phyloP scores from a whole-genome alignment of 192 early-diverging fungal genomes.

The Coemansia erecta region DNA sequence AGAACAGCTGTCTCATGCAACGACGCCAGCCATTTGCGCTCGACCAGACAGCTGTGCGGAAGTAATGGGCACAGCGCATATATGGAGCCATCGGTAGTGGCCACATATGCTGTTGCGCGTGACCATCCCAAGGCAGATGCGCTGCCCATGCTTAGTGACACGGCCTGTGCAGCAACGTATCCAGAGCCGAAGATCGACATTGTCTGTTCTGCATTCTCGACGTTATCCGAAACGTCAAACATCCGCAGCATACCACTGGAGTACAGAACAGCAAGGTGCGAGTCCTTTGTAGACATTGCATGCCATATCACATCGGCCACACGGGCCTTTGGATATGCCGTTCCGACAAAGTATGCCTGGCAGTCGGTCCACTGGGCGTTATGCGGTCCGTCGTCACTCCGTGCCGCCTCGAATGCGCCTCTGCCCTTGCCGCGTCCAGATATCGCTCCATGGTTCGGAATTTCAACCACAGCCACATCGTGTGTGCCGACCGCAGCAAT shows the following conservation, averaged over 20 bases:
- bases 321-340: constrained; percentile 2
- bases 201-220: constrained; percentile 66
- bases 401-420: constrained; percentile 38
- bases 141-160: constrained; percentile 53
- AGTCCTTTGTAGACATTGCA: constrained; percentile 64
- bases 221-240: constrained; percentile 64
- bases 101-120: constrained; percentile 65
- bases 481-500: constrained; percentile 61
- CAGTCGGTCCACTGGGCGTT: constrained; percentile 33
- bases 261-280: constrained; percentile 70
- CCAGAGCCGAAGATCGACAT: constrained; percentile 31
- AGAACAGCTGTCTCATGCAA: constrained; percentile 39
- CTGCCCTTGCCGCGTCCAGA: constrained; percentile 10
- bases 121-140: constrained; percentile 60
- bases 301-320: constrained; percentile 77
- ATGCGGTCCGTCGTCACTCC: constrained; percentile 9
- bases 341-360: constrained; percentile 34
- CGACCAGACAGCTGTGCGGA: constrained; percentile 53
- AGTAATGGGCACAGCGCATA: constrained; percentile 77
- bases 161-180: constrained; percentile 42
- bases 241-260: constrained; percentile 66
- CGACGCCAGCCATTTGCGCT: constrained; percentile 32
- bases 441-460: constrained; percentile 53
- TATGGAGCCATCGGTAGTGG: constrained; percentile 68
- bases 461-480: constrained; percentile 58